Evolutionary conservation across 2,329 filamentous ascomycete genomes (phyloP).

Genomic region (Trichophyton benhamiae): DNA sequence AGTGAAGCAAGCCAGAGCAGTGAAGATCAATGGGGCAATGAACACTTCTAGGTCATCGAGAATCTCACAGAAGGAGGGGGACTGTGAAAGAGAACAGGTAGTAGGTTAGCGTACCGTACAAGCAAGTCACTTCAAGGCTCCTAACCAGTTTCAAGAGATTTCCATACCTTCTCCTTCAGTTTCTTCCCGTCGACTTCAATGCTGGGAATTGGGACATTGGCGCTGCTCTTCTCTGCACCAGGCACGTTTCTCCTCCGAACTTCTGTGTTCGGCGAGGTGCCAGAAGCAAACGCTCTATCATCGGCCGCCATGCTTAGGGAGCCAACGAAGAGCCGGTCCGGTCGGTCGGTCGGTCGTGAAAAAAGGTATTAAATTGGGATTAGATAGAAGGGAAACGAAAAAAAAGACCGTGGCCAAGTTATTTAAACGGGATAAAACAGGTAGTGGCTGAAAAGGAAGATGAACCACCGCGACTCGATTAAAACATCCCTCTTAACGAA

Average conservation of each 20-base stretch:
- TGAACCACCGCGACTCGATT: background rate
- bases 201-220: slow-evolving; percentile 14
- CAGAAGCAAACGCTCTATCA: slow-evolving; percentile 25
- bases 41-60: slow-evolving; percentile 50
- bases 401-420: background rate
- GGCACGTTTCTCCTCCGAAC: slow-evolving; percentile 33
- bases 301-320: slow-evolving; percentile 21
- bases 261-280: slow-evolving; percentile 24
- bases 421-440: background rate
- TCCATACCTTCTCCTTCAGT: slow-evolving; percentile 24
- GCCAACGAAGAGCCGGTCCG: background rate
- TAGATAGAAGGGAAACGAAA: background rate
- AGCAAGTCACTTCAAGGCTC: background rate
- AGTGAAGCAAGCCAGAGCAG: slow-evolving; percentile 51
- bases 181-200: slow-evolving; percentile 24
- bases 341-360: background rate
- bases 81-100: background rate
- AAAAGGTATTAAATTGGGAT: background rate
- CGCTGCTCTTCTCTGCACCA: slow-evolving; percentile 20
- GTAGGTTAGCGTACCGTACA: background rate
- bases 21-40: slow-evolving; percentile 52
- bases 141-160: background rate
- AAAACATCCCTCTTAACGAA: slow-evolving; percentile 4
- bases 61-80: slow-evolving; percentile 22
- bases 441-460: background rate